A percentile compares a stretch with the other conserved stretches of the same genome.
Evolutionary conservation across 768 basidiomycete genomes (phyloP).

Genomic region (Psilocybe sp.): DNA sequence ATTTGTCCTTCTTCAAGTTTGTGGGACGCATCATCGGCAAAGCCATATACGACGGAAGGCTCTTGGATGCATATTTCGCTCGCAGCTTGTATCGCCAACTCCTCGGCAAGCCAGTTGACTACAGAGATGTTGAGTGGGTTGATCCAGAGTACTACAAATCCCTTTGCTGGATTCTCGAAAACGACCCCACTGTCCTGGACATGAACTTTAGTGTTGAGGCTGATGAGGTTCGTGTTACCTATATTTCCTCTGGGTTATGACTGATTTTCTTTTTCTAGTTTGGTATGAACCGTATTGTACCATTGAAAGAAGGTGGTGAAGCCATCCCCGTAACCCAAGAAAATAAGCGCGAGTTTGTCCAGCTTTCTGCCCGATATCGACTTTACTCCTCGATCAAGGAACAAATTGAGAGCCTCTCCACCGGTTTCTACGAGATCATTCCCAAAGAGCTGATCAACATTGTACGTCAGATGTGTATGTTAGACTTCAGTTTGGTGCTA

Average conservation of each 20-base stretch:
- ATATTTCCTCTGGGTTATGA: neutral
- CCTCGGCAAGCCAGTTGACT: conserved; percentile 91
- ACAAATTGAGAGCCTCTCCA: conserved; percentile 86
- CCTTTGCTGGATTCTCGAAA: conserved; percentile 96
- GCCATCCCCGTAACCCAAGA: conserved; percentile 88
- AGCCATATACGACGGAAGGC: conserved; percentile 93
- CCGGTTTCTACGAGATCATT: conserved; percentile 96
- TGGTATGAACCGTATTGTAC: conserved; percentile 84
- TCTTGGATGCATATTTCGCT: conserved; percentile 97
- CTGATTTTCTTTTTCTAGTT: conserved; percentile 49
- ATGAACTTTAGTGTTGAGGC: conserved; percentile 95
- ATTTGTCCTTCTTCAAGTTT: conserved; percentile 97
- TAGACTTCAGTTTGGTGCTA: conserved; percentile 1
- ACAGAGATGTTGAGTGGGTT: conserved; percentile 95
- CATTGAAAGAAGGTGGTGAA: conserved; percentile 85
- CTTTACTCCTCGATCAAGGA: conserved; percentile 93
- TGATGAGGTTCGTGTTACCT: conserved; percentile 67
- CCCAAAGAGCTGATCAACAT: conserved; percentile 95
- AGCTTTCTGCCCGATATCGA: conserved; percentile 91
- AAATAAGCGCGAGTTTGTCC: conserved; percentile 95
- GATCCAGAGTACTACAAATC: conserved; percentile 99
- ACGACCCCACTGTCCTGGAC: conserved; percentile 84
- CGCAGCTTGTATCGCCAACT: conserved; percentile 95
- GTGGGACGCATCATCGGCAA: conserved; percentile 97
- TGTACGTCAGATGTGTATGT: conserved; percentile 41